A percentile compares a stretch with the other conserved stretches of the same genome.
Conservation (phyloP, 2,329 filamentous ascomycete species). For the Ustilaginoidea virens region DNA sequence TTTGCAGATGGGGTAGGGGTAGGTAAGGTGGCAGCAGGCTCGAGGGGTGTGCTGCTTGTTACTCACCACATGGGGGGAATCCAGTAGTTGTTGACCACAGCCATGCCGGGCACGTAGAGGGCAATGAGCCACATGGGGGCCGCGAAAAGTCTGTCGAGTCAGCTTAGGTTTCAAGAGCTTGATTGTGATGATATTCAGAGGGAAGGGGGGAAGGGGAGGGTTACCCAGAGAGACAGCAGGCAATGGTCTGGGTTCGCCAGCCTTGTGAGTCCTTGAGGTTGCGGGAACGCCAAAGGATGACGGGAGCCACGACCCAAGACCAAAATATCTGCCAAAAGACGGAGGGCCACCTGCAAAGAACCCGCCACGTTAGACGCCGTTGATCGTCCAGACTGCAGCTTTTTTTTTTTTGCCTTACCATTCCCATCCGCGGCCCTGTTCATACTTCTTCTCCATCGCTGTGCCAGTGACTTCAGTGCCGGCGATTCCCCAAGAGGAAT, state of each 20-base stretch:
- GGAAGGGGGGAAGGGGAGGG: too few species aligned
- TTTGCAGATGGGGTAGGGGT: too few species aligned
- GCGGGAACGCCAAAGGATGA: constrained; percentile 45
- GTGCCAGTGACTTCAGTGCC: constrained; percentile 45
- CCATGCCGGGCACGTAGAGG: constrained; percentile 35
- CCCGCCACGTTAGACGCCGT: too few species aligned
- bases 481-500: constrained; percentile 42
- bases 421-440: constrained; percentile 42
- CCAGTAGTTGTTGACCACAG: constrained; percentile 35
- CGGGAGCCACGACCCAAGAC: constrained; percentile 46
- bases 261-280: constrained; percentile 48
- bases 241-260: constrained; percentile 49
- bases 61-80: constrained; percentile 47
- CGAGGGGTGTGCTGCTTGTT: too few species aligned
- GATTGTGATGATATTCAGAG: too few species aligned
- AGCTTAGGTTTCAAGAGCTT: too few species aligned
- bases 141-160: constrained; percentile 44
- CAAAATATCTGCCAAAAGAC: constrained; percentile 50
- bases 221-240: constrained; percentile 30
- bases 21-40: too few species aligned
- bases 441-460: constrained; percentile 29
- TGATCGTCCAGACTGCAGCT: too few species aligned
- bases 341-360: constrained; percentile 36
- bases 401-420: constrained; percentile 33
- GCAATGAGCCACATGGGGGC: constrained; percentile 54